Evolutionary conservation across 495 filamentous ascomycete genomes (phyloP).

Genomic region (Penicillium simplicissimum): DNA sequence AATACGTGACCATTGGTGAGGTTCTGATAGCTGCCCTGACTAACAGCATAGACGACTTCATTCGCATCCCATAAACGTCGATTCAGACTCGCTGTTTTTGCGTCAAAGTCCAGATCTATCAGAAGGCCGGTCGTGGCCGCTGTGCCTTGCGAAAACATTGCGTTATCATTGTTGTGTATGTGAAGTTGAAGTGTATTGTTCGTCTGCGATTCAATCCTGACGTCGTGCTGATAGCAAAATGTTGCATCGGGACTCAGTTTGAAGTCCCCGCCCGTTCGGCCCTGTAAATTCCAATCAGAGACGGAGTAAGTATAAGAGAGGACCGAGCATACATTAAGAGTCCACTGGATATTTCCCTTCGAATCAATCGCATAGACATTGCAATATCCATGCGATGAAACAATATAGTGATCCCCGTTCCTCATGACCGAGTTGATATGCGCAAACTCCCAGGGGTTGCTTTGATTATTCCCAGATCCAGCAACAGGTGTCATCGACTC

Average conservation of each 20-base stretch:
- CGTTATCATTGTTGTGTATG: slow-evolving; percentile 36
- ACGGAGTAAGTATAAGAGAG: background rate
- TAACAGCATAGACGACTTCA: slow-evolving; percentile 34
- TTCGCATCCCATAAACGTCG: slow-evolving; percentile 25
- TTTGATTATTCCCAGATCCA: background rate
- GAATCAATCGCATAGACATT: slow-evolving; percentile 3
- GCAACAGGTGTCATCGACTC: background rate
- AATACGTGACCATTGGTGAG: slow-evolving; percentile 44
- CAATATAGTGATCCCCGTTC: background rate
- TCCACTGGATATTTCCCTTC: slow-evolving; percentile 5
- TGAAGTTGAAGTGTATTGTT: slow-evolving; percentile 21
- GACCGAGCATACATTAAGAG: background rate
- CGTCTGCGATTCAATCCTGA: slow-evolving; percentile 22
- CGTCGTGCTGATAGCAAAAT: slow-evolving; percentile 37
- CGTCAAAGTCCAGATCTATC: slow-evolving; percentile 25
- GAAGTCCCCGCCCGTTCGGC: slow-evolving; percentile 43
- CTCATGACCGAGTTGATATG: slow-evolving; percentile 1
- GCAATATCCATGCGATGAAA: slow-evolving; percentile 8
- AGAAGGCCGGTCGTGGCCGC: slow-evolving; percentile 28
- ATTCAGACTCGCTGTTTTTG: slow-evolving; percentile 20
- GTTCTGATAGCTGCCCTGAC: slow-evolving; percentile 46
- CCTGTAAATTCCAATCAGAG: slow-evolving; percentile 10
- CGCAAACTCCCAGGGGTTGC: slow-evolving; percentile 6
- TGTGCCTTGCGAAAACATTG: slow-evolving; percentile 14
- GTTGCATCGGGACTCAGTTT: slow-evolving; percentile 18